Evolutionary conservation across 495 filamentous ascomycete species (phyloP), one percentile per base, ranked within the genome.

Genomic region (Gamarada debralockiae): DNA sequence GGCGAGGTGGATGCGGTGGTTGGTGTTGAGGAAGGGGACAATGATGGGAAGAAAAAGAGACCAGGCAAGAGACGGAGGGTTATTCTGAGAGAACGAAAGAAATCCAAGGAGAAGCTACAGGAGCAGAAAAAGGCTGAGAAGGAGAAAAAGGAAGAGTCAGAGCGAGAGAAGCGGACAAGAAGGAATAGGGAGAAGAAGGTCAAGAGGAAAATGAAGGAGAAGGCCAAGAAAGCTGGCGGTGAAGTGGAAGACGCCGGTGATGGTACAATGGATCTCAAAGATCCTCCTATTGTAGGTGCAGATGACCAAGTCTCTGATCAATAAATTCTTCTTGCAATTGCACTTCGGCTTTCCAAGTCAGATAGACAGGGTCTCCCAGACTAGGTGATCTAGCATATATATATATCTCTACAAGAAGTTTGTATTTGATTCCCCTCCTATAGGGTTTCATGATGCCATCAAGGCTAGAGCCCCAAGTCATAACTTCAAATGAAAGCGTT

Each of bases 61-160:
- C 68, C 71, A 21, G 75, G 76, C 0, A 83, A 82, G 67, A 83
- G 80, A 62, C 55, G 60, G 22, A 67, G 80, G 50, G 75, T 82
- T 39, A 61, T 68, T 21, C 25, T 75, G 20, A 59, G 79, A 56
- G 66, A 71, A 34, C 56, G 45, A 37, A n/a, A 37, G 65, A 67
- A 41, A 63, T 64, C 48, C 57, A 60, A 50, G 50, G 59, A 39
- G 65, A 65, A 56, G 57, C 50, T 12, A 3, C 18, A 38, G 24
- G 50, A 55, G 33, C 21, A 34, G 36, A 51, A 44, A 57, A 58
- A 55, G 13, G 39, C 56, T 23, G 53, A 62, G 7, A 64, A 67
- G 40, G 60, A 64, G 52, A 58, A 51, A n/a, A 78, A 74, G 62
- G 75, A 77, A 59, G 69, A 76, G 55, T 67, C 72, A 37, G 40